These are phyloP conservation scores for Fagus crenata DNA, from an alignment of 306 rosid species.

Conservation along the genomic window DNA sequence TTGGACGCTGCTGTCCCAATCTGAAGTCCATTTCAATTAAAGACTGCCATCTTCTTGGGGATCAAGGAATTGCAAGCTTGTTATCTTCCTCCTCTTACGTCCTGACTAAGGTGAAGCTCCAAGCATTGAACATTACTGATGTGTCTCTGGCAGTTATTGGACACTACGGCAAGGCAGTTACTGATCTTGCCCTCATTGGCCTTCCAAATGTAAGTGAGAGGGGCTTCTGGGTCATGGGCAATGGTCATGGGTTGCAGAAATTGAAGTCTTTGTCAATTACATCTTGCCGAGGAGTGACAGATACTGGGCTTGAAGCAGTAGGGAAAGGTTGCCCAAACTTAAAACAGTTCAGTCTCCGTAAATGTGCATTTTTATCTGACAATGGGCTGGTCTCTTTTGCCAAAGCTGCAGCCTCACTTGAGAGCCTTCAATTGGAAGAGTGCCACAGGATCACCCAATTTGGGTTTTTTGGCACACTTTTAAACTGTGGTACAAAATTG, in stretches of 20 bases:
- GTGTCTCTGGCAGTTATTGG: conserved; percentile 91
- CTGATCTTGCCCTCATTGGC: conserved; percentile 58
- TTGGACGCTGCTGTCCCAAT: conserved; percentile 69
- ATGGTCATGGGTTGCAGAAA: conserved; percentile 81
- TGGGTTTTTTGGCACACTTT: conserved; percentile 70
- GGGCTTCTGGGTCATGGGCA: conserved; percentile 97
- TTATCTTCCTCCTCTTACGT: conserved; percentile 54
- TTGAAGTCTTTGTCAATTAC: conserved; percentile 63
- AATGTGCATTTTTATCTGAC: conserved; percentile 69
- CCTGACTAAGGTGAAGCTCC: conserved; percentile 70
- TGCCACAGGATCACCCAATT: conserved; percentile 87
- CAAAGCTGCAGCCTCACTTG: conserved; percentile 67
- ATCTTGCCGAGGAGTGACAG: conserved; percentile 73
- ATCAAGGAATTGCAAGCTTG: conserved; percentile 72
- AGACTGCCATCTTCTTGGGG: conserved; percentile 66
- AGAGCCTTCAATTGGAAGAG: conserved; percentile 82
- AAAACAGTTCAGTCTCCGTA: conserved; percentile 53
- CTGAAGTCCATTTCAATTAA: conserved; percentile 62
- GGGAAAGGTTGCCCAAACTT: conserved; percentile 91
- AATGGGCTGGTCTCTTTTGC: conserved; percentile 69
- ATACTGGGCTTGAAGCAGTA: conserved; percentile 67
- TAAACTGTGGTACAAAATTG: conserved; percentile 66
- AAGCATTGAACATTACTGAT: conserved; percentile 71
- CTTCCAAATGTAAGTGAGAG: conserved; percentile 69
- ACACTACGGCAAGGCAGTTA: conserved; percentile 70